Evolutionary conservation across 2,329 filamentous ascomycete species (phyloP).

Genomic region (Didymella pinodella): DNA sequence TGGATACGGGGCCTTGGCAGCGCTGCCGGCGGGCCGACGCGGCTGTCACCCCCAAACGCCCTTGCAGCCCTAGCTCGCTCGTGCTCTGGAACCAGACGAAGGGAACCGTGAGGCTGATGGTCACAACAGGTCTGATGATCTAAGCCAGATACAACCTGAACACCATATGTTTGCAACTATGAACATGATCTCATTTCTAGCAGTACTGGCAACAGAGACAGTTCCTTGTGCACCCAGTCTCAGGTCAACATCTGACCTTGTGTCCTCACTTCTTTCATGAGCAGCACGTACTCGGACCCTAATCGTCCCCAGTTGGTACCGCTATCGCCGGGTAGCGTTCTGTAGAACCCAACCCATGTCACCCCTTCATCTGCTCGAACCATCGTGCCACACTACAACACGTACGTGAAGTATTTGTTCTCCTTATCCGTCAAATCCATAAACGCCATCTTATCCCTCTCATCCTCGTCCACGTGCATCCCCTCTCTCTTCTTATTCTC

Average conservation of each 20-base stretch:
- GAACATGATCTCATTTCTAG: too few species aligned
- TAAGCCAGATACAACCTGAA: background rate
- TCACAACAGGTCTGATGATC: background rate
- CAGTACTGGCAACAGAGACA: too few species aligned
- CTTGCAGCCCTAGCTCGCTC: slow-evolving; percentile 15
- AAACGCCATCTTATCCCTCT: slow-evolving; percentile 60
- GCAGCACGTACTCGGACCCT: background rate
- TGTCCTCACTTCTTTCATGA: background rate
- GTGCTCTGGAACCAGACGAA: background rate
- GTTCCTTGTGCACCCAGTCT: too few species aligned
- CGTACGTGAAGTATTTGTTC: slow-evolving; percentile 67
- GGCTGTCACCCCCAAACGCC: slow-evolving; percentile 8
- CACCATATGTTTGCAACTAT: background rate
- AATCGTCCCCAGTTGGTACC: background rate
- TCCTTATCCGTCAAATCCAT: slow-evolving; percentile 64
- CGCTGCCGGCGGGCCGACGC: background rate
- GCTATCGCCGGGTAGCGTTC: background rate
- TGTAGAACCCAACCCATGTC: background rate
- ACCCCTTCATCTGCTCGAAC: background rate
- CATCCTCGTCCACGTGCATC: slow-evolving; percentile 63
- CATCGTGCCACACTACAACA: slow-evolving; percentile 27
- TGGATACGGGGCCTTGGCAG: slow-evolving; percentile 12
- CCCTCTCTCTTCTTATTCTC: slow-evolving; percentile 59
- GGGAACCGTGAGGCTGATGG: background rate
- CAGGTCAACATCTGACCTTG: too few species aligned